phyloP scores from a whole-genome alignment of 2,329 filamentous ascomycete species.

The Capronia americana region DNA sequence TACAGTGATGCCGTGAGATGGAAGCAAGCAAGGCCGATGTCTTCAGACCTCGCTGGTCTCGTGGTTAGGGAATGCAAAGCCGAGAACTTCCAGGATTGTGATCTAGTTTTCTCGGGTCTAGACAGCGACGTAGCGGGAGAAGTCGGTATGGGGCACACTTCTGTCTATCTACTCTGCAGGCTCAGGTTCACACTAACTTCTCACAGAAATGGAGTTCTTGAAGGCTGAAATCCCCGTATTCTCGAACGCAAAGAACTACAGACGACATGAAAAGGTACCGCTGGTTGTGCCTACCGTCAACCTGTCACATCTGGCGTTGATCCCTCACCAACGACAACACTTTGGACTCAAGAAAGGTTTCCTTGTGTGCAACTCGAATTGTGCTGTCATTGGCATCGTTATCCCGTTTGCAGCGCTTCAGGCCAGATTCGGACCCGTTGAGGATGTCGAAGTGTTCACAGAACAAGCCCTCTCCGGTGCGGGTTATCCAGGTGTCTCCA shows the following conservation, averaged over 20 bases:
- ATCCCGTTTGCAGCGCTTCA: slow-evolving; percentile 93
- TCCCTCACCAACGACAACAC: slow-evolving; percentile 82
- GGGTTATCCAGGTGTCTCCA: slow-evolving; percentile 72
- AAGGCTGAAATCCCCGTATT: slow-evolving; percentile 89
- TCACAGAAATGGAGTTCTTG: slow-evolving; percentile 84
- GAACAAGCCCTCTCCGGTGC: slow-evolving; percentile 94
- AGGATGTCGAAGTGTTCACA: slow-evolving; percentile 83
- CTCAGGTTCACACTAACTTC: slow-evolving; percentile 12
- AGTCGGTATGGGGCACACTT: slow-evolving; percentile 66
- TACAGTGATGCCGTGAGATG: slow-evolving; percentile 94
- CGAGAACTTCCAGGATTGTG: slow-evolving; percentile 84
- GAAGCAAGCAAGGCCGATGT: slow-evolving; percentile 90
- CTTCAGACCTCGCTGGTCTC: slow-evolving; percentile 74
- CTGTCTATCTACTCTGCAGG: neutral
- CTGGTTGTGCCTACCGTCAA: slow-evolving; percentile 96
- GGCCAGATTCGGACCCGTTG: slow-evolving; percentile 79
- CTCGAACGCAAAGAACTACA: slow-evolving; percentile 98
- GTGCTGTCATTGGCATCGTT: slow-evolving; percentile 93
- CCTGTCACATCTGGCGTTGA: slow-evolving; percentile 81
- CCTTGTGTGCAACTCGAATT: slow-evolving; percentile 97
- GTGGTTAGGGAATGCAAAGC: slow-evolving; percentile 85
- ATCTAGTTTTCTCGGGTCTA: slow-evolving; percentile 89
- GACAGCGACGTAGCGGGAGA: slow-evolving; percentile 93
- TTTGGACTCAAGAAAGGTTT: slow-evolving; percentile 81
- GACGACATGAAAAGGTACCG: slow-evolving; percentile 85